Percentiles rank a stretch among this genome's conserved stretches.
Evolutionary conservation across 352 stramenopile genomes (phyloP).

Genomic region (Globisporangium recalcitrans): DNA sequence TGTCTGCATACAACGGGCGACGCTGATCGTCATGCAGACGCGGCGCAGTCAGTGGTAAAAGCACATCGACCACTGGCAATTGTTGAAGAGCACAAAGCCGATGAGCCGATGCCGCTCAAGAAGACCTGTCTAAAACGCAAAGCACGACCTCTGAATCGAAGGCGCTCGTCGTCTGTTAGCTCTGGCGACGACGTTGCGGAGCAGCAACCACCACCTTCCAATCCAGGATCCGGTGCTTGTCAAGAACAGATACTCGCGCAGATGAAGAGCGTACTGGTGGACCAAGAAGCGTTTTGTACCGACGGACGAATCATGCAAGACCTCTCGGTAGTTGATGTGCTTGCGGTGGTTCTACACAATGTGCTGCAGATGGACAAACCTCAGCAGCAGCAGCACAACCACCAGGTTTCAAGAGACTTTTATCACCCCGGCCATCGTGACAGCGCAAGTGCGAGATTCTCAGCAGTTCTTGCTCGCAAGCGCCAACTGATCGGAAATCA

Average conservation of each 20-base stretch:
- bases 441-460: conserved; percentile 22
- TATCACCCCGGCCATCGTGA: background rate
- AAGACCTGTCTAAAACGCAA: conserved; percentile 60
- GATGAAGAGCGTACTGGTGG: conserved; percentile 18
- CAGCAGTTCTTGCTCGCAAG: conserved; percentile 28
- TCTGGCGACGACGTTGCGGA: conserved; percentile 3
- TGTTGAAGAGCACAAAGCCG: background rate
- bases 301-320: conserved; percentile 21
- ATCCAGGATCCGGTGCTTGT: background rate
- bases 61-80: background rate
- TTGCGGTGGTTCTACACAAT: conserved; percentile 37
- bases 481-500: conserved; percentile 34
- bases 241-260: background rate
- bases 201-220: conserved; percentile 7
- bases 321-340: conserved; percentile 23
- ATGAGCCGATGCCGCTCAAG: conserved; percentile 12
- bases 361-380: conserved; percentile 35
- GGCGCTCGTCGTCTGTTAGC: background rate
- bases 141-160: conserved; percentile 2
- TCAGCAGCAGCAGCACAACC: background rate
- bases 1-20: background rate
- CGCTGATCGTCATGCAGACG: background rate
- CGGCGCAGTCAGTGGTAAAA: background rate
- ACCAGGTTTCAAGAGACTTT: conserved; percentile 1
- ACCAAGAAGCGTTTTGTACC: conserved; percentile 30